phyloP scores from a whole-genome alignment of 2,329 filamentous ascomycete genomes.

The Colletotrichum sp. region DNA sequence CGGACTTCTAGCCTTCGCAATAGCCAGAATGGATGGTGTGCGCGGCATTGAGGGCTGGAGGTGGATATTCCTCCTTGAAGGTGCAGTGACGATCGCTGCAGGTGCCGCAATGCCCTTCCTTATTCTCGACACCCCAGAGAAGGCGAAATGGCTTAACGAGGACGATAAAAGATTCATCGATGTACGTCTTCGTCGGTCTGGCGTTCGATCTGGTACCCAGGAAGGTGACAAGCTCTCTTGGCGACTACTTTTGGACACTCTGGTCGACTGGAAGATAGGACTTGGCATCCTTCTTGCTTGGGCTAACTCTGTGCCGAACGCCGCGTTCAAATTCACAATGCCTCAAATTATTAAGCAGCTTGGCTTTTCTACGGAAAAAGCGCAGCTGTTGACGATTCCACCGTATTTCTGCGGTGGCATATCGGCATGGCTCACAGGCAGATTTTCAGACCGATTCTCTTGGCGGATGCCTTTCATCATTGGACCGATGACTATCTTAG shows the following conservation, averaged over 20 bases:
- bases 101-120: conserved; percentile 39
- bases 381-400: conserved; percentile 34
- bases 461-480: conserved; percentile 45
- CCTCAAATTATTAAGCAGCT: conserved; percentile 43
- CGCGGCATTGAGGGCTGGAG: conserved; percentile 56
- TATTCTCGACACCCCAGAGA: conserved; percentile 39
- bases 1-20: conserved; percentile 48
- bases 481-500: conserved; percentile 30
- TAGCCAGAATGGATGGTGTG: conserved; percentile 54
- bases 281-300: conserved; percentile 42
- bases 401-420: conserved; percentile 38
- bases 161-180: conserved; percentile 39
- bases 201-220: background rate
- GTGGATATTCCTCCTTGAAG: conserved; percentile 53
- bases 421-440: conserved; percentile 29
- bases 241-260: conserved; percentile 31
- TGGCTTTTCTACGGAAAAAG: conserved; percentile 37
- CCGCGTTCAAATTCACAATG: conserved; percentile 32
- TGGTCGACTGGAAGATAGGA: conserved; percentile 49
- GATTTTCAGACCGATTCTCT: conserved; percentile 36
- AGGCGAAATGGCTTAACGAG: conserved; percentile 33
- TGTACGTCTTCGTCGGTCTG: background rate
- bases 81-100: conserved; percentile 36
- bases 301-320: conserved; percentile 40
- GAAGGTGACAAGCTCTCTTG: conserved; percentile 31